Base-by-base conservation (phyloP, 1,284 basidiomycete genomes). In the Moesziomyces sp. region DNA sequence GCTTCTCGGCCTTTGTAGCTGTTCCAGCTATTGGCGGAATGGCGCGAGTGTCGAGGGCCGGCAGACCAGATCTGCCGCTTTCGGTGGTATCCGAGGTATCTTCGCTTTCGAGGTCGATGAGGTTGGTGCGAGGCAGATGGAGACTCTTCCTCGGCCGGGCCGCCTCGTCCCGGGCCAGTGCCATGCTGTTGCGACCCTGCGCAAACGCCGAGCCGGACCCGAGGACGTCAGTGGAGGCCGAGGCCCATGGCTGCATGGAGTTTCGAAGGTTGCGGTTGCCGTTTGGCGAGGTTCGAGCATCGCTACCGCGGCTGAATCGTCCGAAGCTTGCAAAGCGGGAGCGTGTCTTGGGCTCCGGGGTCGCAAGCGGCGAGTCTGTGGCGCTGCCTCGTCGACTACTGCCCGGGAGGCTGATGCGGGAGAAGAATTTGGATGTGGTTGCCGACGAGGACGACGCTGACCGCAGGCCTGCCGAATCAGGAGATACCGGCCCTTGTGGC, bases 201-300 rank as follows among this genome's bases (percentile, higher is more conserved):
- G 23, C 18, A 7, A 35, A 18, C 11, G 38, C 13, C n/a, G 58
- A 21, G 19, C 40, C 46, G 2, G 51, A 23, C 11, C 42, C 42
- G 14, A 74, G 58, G 24, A 65, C 60, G n/a, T 74, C 71, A 5
- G 71, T 74, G 24, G 71, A 74, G 6, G 65, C 65, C 0, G 71
- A 74, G 2, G 71, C 71, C 71, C 71, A 74, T 1, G 61, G 46
- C 49, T 69, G 57, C 58, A 70, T 70, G 24, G 68, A 58, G 19
- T 61, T 58, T 26, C 62, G 58, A 53, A 71, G 52, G 40, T 46
- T 51, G n/a, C 38, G 54, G 11, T 21, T 34, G 18, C 38, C 51
- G 18, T 43, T 58, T 6, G 58, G 48, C 10, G 47, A 46, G 11
- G 45, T 28, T 18, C 18, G 52, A 16, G 26, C 42, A 10, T 63